Percentiles rank a stretch among this genome's conserved stretches.
phyloP scores from a whole-genome alignment of 139 green algal genomes.

The Chlorella sp. region DNA sequence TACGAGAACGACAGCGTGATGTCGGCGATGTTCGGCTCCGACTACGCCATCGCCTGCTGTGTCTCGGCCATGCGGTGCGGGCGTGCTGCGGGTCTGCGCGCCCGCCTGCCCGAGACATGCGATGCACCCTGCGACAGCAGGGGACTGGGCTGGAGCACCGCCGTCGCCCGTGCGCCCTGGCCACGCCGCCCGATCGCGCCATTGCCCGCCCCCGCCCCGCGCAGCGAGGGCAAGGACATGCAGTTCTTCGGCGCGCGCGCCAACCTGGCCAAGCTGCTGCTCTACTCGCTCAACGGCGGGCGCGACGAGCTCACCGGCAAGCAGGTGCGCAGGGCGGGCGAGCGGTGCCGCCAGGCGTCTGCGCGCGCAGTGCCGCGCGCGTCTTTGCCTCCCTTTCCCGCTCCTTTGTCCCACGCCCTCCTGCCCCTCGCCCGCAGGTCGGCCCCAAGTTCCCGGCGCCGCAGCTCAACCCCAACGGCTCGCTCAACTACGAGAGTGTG shows the following conservation, averaged over 20 bases:
- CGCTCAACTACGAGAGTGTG: conserved; percentile 67
- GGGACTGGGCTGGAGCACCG: no score
- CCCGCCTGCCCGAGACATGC: no score
- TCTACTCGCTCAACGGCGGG: conserved; percentile 71
- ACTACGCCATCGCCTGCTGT: conserved; percentile 82
- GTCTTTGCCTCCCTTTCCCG: neutral
- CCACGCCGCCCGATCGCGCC: no score
- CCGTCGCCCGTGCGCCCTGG: no score
- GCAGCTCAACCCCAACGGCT: conserved; percentile 31
- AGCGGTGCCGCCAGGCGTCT: neutral
- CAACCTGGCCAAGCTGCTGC: conserved; percentile 79
- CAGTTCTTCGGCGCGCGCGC: conserved; percentile 69
- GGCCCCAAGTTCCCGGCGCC: conserved; percentile 55
- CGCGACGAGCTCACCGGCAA: conserved; percentile 68
- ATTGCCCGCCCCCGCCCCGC: no score
- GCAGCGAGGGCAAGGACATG: conserved; percentile 75
- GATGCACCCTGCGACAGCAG: no score
- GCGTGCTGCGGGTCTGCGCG: no score
- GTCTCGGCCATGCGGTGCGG: conserved; percentile 78
- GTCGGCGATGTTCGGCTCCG: conserved; percentile 58
- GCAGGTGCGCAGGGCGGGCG: conserved; percentile 40
- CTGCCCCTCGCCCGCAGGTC: conserved; percentile 22
- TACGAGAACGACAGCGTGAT: conserved; percentile 76
- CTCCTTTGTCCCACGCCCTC: neutral
- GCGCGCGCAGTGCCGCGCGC: neutral